Conservation (phyloP, 768 basidiomycete species). For the Omphalotus guepiniiformis region DNA sequence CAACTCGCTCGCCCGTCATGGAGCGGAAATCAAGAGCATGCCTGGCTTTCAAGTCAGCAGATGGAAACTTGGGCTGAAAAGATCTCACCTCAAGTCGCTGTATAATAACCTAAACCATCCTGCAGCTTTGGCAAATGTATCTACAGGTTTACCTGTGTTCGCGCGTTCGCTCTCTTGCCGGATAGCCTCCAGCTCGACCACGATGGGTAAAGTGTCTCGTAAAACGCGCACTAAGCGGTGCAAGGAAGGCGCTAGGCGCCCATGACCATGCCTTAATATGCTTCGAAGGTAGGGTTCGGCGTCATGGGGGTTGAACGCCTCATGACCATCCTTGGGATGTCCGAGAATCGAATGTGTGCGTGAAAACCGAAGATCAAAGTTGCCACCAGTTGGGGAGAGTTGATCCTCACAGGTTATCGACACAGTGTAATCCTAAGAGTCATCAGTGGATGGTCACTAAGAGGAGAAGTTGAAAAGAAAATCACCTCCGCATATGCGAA, state of each 20-base stretch:
- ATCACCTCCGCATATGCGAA: slow-evolving; percentile 69
- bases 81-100: slow-evolving; percentile 54
- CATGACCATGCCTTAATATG: slow-evolving; percentile 62
- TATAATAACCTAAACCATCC: slow-evolving; percentile 81
- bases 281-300: slow-evolving; percentile 73
- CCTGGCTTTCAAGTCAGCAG: slow-evolving; percentile 29
- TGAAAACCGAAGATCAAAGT: slow-evolving; percentile 72
- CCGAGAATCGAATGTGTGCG: slow-evolving; percentile 29
- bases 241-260: slow-evolving; percentile 59
- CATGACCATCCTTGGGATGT: slow-evolving; percentile 19
- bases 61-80: neutral
- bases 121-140: slow-evolving; percentile 73
- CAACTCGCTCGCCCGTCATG: slow-evolving; percentile 60
- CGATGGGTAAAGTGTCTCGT: slow-evolving; percentile 74
- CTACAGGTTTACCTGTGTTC: slow-evolving; percentile 36
- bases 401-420: slow-evolving; percentile 78
- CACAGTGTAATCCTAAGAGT: slow-evolving; percentile 63
- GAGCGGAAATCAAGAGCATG: slow-evolving; percentile 80
- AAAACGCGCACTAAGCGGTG: slow-evolving; percentile 65
- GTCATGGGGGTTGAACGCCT: slow-evolving; percentile 68
- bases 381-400: slow-evolving; percentile 60
- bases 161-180: slow-evolving; percentile 28
- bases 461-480: neutral
- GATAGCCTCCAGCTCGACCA: slow-evolving; percentile 63
- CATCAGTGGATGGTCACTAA: neutral